These are phyloP conservation scores for Aphanomyces cochlioides DNA, from an alignment of 352 stramenopile species.

Conservation along the genomic window DNA sequence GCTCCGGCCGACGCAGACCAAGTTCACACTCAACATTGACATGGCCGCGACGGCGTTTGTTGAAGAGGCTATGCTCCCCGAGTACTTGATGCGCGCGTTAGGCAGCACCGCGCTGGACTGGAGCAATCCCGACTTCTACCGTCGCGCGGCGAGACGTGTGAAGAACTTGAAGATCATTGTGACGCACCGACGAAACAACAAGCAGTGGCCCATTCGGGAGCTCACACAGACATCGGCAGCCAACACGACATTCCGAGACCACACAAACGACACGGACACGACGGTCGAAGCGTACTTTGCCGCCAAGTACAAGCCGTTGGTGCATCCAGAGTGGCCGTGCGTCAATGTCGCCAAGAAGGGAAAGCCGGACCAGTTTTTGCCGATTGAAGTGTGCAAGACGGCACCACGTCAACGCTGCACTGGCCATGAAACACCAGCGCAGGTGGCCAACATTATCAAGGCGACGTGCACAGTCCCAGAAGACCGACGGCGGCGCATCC, in stretches of 20 bases:
- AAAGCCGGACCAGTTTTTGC: constrained; percentile 66
- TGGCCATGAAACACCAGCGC: constrained; percentile 70
- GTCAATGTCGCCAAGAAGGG: constrained; percentile 65
- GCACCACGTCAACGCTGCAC: constrained; percentile 63
- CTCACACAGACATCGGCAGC: constrained; percentile 43
- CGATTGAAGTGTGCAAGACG: constrained; percentile 80
- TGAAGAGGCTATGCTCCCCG: constrained; percentile 46
- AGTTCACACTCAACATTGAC: constrained; percentile 66
- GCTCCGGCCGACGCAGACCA: constrained; percentile 57
- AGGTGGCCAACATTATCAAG: constrained; percentile 78
- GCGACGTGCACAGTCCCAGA: constrained; percentile 59
- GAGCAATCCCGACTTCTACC: neutral
- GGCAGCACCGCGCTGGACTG: neutral
- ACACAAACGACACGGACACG: constrained; percentile 20
- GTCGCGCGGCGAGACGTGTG: neutral
- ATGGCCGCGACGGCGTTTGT: constrained; percentile 68
- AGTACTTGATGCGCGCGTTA: constrained; percentile 33
- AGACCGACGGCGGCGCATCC: constrained; percentile 57
- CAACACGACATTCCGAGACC: constrained; percentile 35
- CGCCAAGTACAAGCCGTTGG: constrained; percentile 44
- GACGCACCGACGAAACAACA: constrained; percentile 49
- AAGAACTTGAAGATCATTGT: constrained; percentile 57
- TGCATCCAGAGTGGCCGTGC: constrained; percentile 70
- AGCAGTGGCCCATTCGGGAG: constrained; percentile 59
- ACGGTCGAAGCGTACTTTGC: constrained; percentile 64